Conservation (phyloP, 2,329 filamentous ascomycete species). For the Stachybotrys chlorohalonatus region DNA sequence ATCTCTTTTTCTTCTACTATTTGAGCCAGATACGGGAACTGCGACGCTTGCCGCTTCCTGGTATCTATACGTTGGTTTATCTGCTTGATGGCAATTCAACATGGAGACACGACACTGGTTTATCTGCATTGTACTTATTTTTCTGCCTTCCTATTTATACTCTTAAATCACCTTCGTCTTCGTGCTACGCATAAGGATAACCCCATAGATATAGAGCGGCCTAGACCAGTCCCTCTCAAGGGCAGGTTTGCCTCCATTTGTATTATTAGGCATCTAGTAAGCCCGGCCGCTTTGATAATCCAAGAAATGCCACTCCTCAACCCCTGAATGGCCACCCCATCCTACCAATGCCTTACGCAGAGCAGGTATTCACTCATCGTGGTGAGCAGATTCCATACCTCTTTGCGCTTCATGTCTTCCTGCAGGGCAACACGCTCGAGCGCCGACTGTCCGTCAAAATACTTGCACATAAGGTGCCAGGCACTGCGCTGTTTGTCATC, state of each 20-base stretch:
- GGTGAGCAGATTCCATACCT: constrained; percentile 58
- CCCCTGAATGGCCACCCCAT: neutral
- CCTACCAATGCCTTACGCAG: constrained; percentile 60
- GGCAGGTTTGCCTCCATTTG: too few species aligned
- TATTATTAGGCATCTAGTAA: too few species aligned
- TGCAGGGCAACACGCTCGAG: constrained; percentile 80
- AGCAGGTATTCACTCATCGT: constrained; percentile 61
- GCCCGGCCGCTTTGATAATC: too few species aligned
- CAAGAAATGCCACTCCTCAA: too few species aligned
- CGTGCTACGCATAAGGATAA: too few species aligned
- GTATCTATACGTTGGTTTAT: neutral
- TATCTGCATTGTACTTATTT: neutral
- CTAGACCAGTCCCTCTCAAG: too few species aligned
- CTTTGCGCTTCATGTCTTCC: constrained; percentile 80
- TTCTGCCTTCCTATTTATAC: neutral
- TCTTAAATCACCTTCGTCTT: too few species aligned
- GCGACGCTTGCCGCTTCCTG: neutral
- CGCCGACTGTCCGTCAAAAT: constrained; percentile 79
- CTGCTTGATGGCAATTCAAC: neutral
- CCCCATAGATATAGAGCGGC: too few species aligned
- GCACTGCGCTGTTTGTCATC: constrained; percentile 51
- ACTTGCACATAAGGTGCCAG: constrained; percentile 70
- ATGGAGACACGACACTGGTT: neutral
- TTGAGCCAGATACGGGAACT: too few species aligned
- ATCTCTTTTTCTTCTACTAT: too few species aligned